These are phyloP conservation scores for Fusarium annulatum DNA, from an alignment of 2,329 filamentous ascomycete species.

Conservation along the genomic window DNA sequence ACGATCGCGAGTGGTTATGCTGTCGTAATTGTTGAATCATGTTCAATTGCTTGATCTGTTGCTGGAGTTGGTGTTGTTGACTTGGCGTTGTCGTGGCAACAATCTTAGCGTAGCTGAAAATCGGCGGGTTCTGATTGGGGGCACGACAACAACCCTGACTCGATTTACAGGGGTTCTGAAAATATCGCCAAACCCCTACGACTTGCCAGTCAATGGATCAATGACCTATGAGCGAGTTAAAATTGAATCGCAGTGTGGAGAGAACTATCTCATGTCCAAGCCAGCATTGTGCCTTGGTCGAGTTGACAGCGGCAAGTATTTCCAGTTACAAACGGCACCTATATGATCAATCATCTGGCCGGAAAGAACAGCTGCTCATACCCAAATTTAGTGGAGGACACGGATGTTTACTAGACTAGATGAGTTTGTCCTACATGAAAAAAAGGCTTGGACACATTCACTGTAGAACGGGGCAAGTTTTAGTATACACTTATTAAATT, in stretches of 20 bases:
- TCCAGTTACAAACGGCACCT: not conserved
- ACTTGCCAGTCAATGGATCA: not conserved
- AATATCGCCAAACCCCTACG: not conserved
- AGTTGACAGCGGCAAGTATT: not conserved
- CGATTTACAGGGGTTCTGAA: not conserved
- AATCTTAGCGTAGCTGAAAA: not conserved
- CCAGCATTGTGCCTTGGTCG: fast-evolving
- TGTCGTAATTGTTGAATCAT: not conserved
- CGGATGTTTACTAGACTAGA: fast-evolving
- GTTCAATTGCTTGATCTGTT: not conserved
- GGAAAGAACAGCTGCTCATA: fast-evolving
- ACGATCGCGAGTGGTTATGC: not conserved
- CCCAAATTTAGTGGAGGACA: not conserved
- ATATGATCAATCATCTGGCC: fast-evolving
- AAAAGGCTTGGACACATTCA: not conserved
- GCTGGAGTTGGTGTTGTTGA: not conserved
- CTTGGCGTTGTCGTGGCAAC: not conserved
- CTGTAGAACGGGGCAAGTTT: fast-evolving
- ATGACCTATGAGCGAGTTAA: fast-evolving
- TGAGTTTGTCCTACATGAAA: fast-evolving
- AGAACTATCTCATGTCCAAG: fast-evolving
- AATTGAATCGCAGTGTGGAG: not conserved
- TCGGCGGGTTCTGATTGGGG: not conserved
- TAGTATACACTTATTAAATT: fast-evolving
- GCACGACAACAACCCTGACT: not conserved